Base-by-base conservation (phyloP, 2,329 filamentous ascomycete genomes). In the Chaetomium olivaceum region DNA sequence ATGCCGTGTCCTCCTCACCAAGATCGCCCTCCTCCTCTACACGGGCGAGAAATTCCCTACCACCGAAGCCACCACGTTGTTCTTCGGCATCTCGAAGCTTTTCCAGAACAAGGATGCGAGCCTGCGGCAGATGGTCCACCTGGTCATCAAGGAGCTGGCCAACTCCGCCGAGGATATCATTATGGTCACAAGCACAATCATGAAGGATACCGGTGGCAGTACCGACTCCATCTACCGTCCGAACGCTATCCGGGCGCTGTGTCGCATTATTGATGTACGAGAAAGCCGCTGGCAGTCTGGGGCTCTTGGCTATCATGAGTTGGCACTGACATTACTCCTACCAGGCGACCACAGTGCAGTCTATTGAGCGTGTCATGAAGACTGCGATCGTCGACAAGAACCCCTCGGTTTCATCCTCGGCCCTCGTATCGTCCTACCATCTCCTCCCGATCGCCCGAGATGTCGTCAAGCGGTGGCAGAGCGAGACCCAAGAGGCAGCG, bases 51-150 rank as follows among this genome's bases (percentile, higher is more conserved):
- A 89, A 77, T 99, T 98, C 83, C 93, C 94, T 55, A 94, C 91
- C 67, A 96, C 96, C 77, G 95, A 99, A 87, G 95, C 95, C 73
- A 98, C 95, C 36, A 94, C 92, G 57, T 90, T 99, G 71, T 99
- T 99, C 87, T 98, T 98, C 78, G 93, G 94, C 73, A 98, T 96
- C 79, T 98, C 94, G 68, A 98, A 98, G 85, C 87, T 98, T 67
- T 99, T 99, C 86, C 94, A 98, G 84, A 98, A 98, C 82, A 98
- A 97, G 81, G 95, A 99, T 89, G 91, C 93, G 74, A 94, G 92
- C 74, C 85, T 99, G 77, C 92, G 95, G 75, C 95, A 99, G 84
- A 97, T 98, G 93, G 94, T 99, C 60, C 96, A 98, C 82, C 85
- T 98, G 71, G 89, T 97, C 77, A 92, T 98, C 83, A 99, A 98